Percentiles rank a stretch among this genome's conserved stretches.
Evolutionary conservation across 192 early-diverging fungal genomes (phyloP).

Genomic region (Cetraspora pellucida): DNA sequence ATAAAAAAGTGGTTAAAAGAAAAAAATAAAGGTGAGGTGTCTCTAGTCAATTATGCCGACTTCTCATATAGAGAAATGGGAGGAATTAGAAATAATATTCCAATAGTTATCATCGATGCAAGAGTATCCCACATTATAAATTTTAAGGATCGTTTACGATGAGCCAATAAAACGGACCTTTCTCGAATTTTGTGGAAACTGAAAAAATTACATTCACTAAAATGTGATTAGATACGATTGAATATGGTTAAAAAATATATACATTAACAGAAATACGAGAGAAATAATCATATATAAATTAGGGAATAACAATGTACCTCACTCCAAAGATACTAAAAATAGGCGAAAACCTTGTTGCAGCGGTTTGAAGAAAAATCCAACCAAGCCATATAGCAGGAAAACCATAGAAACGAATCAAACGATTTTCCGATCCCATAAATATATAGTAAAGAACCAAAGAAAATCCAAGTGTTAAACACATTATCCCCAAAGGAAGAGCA

Average conservation of each 20-base stretch:
- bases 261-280: background rate
- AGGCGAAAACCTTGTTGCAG: constrained; percentile 44
- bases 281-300: background rate
- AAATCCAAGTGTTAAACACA: constrained; percentile 39
- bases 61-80: constrained; percentile 21
- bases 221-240: background rate
- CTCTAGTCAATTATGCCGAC: no score
- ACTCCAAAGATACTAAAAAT: constrained; percentile 37
- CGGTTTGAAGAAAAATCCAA: constrained; percentile 40
- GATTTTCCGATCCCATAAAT: constrained; percentile 38
- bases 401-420: constrained; percentile 36
- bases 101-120: constrained; percentile 14
- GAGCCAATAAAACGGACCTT: background rate
- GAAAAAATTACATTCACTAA: constrained; percentile 28
- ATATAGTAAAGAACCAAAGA: constrained; percentile 45
- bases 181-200: constrained; percentile 29
- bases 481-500: constrained; percentile 33
- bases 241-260: background rate
- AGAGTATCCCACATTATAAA: constrained; percentile 29
- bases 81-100: constrained; percentile 18
- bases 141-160: constrained; percentile 11
- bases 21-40: no score
- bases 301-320: constrained; percentile 29
- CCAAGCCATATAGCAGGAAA: constrained; percentile 42
- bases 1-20: no score